Conservation (phyloP, 106 monocot species). For the Apostasia shenzhenica region DNA sequence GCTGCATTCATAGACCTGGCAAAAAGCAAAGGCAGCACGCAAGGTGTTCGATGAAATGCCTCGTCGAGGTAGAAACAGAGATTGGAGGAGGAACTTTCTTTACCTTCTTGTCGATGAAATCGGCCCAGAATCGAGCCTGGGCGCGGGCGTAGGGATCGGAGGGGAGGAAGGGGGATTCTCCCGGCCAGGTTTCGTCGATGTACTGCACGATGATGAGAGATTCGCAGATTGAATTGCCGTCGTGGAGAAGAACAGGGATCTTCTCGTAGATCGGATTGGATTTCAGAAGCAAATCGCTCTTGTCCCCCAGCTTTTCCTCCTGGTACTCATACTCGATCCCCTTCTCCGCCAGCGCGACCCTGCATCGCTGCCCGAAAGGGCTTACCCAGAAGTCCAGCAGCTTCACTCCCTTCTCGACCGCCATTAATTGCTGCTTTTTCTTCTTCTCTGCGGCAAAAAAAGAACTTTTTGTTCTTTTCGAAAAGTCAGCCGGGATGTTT, state of each 20-base stretch:
- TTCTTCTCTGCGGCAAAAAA: neutral
- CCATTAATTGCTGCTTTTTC: neutral
- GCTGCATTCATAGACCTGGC: slow-evolving; percentile 27
- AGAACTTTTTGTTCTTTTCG: no score
- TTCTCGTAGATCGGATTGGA: slow-evolving; percentile 40
- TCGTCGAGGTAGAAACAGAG: no score
- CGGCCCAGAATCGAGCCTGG: slow-evolving; percentile 20
- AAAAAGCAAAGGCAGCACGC: no score
- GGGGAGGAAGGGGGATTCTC: slow-evolving; percentile 12
- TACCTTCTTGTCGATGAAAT: slow-evolving; percentile 27
- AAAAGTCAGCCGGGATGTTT: no score
- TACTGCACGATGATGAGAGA: slow-evolving; percentile 39
- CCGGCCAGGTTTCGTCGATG: slow-evolving; percentile 35
- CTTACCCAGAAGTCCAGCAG: slow-evolving; percentile 34
- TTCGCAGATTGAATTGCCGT: slow-evolving; percentile 34
- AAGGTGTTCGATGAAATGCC: no score
- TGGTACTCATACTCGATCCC: slow-evolving; percentile 31
- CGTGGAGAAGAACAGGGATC: slow-evolving; percentile 39
- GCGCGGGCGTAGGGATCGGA: slow-evolving; percentile 15
- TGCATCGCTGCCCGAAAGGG: slow-evolving; percentile 20
- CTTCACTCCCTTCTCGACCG: slow-evolving; percentile 1
- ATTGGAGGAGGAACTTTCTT: no score
- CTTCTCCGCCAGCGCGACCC: slow-evolving; percentile 39
- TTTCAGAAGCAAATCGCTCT: slow-evolving; percentile 23
- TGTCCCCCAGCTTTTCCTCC: slow-evolving; percentile 27